Percentiles rank a stretch among this genome's conserved stretches.
These are phyloP conservation scores for Ramalina peruviana DNA, from an alignment of 495 filamentous ascomycete genomes.

Conservation along the genomic window DNA sequence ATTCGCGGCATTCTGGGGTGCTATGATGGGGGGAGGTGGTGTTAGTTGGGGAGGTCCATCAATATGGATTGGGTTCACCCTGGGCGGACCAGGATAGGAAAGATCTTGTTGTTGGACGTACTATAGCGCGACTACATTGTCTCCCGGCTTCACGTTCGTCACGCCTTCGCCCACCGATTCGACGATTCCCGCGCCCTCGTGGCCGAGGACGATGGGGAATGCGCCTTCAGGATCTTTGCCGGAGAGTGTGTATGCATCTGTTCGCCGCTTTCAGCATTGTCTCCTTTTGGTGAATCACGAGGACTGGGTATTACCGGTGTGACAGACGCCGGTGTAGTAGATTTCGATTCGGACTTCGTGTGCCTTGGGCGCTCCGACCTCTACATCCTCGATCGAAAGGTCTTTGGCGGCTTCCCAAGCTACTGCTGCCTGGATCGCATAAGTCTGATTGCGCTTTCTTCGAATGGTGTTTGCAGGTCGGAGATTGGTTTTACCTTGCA, in stretches of 20 bases:
- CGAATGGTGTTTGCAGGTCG: neutral
- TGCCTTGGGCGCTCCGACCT: slow-evolving; percentile 82
- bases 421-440: slow-evolving; percentile 57
- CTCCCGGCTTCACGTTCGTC: slow-evolving; percentile 80
- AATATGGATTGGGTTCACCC: neutral
- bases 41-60: neutral
- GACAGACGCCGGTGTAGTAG: slow-evolving; percentile 94
- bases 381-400: slow-evolving; percentile 77
- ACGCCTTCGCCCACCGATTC: slow-evolving; percentile 96
- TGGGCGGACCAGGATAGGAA: neutral
- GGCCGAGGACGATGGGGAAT: slow-evolving; percentile 90
- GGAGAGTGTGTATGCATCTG: slow-evolving; percentile 95
- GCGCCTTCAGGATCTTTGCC: slow-evolving; percentile 97
- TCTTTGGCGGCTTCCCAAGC: slow-evolving; percentile 92
- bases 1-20: slow-evolving; percentile 91
- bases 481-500: slow-evolving; percentile 43
- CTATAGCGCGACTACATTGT: slow-evolving; percentile 94
- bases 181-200: slow-evolving; percentile 94
- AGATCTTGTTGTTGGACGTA: slow-evolving; percentile 26
- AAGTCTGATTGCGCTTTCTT: neutral
- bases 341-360: slow-evolving; percentile 95
- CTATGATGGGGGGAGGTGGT: slow-evolving; percentile 27
- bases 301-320: slow-evolving; percentile 55
- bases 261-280: slow-evolving; percentile 5
- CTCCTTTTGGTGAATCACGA: neutral